A percentile compares a stretch with the other conserved stretches of the same genome.
These are phyloP conservation scores for Stylonectria norvegica DNA, from an alignment of 2,329 filamentous ascomycete species.

Conservation along the genomic window DNA sequence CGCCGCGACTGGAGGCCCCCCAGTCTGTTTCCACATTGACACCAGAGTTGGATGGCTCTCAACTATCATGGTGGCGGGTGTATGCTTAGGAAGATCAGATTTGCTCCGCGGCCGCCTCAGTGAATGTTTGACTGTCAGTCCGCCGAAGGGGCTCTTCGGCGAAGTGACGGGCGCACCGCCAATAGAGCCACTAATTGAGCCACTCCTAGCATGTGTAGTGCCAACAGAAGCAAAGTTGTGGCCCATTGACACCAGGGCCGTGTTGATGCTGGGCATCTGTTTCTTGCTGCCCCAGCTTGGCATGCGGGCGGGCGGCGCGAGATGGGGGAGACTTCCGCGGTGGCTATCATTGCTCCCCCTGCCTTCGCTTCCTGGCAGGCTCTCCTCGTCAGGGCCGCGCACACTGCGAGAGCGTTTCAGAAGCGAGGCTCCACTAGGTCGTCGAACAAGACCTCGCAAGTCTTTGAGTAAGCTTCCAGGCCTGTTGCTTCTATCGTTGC, in stretches of 20 bases:
- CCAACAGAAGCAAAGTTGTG: constrained; percentile 54
- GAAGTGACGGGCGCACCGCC: constrained; percentile 51
- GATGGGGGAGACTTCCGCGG: constrained; percentile 41
- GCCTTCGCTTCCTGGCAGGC: constrained; percentile 20
- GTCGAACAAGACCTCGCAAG: constrained; percentile 48
- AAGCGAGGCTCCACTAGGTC: constrained; percentile 42
- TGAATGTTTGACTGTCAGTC: constrained; percentile 44
- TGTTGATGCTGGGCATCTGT: constrained; percentile 55
- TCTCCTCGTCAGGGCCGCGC: constrained; percentile 25
- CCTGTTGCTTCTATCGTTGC: constrained; percentile 45
- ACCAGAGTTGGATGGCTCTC: constrained; percentile 45
- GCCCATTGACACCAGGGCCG: constrained; percentile 54
- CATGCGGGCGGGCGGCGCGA: constrained; percentile 50
- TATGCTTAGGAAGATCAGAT: constrained; percentile 47
- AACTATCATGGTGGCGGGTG: constrained; percentile 24
- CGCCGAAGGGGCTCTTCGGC: constrained; percentile 48
- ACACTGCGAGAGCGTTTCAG: constrained; percentile 48
- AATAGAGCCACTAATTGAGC: constrained; percentile 62
- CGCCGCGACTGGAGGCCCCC: constrained; percentile 52
- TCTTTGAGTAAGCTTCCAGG: constrained; percentile 46
- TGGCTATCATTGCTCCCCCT: constrained; percentile 32
- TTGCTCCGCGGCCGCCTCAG: constrained; percentile 56
- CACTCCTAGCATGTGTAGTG: constrained; percentile 53
- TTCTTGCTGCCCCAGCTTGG: constrained; percentile 52
- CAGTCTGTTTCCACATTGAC: constrained; percentile 50